Conservation (phyloP, 2,329 filamentous ascomycete species). For the Trichophyton schoenleinii region DNA sequence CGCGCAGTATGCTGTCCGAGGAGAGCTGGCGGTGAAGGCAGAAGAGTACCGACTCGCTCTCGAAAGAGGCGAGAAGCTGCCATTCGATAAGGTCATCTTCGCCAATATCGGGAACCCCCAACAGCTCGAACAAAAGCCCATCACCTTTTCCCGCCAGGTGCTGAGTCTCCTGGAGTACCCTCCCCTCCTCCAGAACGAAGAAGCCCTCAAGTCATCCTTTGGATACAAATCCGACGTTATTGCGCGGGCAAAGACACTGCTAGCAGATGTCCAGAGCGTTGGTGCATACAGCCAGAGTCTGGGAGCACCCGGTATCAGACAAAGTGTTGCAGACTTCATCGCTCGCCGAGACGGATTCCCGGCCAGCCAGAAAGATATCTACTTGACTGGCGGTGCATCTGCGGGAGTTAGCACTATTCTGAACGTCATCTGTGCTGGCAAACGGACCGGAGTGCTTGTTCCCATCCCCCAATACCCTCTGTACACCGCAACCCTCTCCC, state of each 20-base stretch:
- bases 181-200: constrained; percentile 63
- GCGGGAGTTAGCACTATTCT: constrained; percentile 90
- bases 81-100: constrained; percentile 83
- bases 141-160: constrained; percentile 98
- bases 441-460: constrained; percentile 71
- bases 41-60: constrained; percentile 77
- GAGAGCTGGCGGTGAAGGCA: constrained; percentile 85
- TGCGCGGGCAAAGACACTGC: constrained; percentile 64
- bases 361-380: constrained; percentile 68
- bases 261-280: constrained; percentile 76
- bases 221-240: constrained; percentile 87
- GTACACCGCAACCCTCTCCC: constrained; percentile 81
- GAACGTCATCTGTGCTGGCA: constrained; percentile 68
- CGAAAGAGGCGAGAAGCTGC: constrained; percentile 41
- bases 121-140: constrained; percentile 96
- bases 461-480: constrained; percentile 97
- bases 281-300: constrained; percentile 94
- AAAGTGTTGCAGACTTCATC: constrained; percentile 86
- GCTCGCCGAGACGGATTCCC: constrained; percentile 84
- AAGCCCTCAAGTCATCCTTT: constrained; percentile 60
- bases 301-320: constrained; percentile 71
- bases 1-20: constrained; percentile 92
- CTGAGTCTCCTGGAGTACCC: constrained; percentile 89
- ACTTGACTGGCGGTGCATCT: constrained; percentile 82
- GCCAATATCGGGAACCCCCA: constrained; percentile 99